Conservation (phyloP, 2,329 filamentous ascomycete species). For the Rutstroemia sydowiana region DNA sequence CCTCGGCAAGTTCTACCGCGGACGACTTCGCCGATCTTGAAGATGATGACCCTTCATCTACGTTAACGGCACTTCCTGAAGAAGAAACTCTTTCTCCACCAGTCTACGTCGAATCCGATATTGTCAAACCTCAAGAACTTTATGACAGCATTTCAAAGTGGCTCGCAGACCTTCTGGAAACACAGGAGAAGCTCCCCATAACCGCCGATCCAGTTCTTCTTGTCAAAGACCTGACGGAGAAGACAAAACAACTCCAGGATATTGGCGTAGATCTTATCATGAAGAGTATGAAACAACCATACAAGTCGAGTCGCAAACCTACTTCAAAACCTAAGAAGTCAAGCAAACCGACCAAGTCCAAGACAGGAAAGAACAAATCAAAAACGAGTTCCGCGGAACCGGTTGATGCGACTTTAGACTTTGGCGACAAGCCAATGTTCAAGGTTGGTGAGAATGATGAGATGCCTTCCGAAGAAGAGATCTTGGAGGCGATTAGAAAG, state of each 20-base stretch:
- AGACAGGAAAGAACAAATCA: constrained; percentile 31
- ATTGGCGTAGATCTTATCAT: constrained; percentile 62
- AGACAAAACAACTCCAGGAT: constrained; percentile 65
- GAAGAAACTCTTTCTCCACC: constrained; percentile 51
- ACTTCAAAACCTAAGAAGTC: constrained; percentile 31
- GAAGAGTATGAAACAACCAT: constrained; percentile 54
- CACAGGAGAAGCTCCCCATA: constrained; percentile 61
- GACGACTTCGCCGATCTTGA: constrained; percentile 68
- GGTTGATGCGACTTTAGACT: constrained; percentile 35
- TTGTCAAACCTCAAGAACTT: constrained; percentile 55
- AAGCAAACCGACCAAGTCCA: constrained; percentile 17
- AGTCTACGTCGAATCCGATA: constrained; percentile 66
- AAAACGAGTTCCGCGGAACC: constrained; percentile 30
- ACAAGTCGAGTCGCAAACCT: constrained; percentile 22
- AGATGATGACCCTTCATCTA: constrained; percentile 48
- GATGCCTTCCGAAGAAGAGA: constrained; percentile 40
- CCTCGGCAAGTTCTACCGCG: constrained; percentile 35
- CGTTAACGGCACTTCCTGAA: constrained; percentile 32
- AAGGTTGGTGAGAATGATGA: constrained; percentile 36
- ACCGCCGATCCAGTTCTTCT: constrained; percentile 71
- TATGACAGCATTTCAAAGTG: constrained; percentile 60
- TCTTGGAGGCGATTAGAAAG: constrained; percentile 48
- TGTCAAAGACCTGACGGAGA: constrained; percentile 61
- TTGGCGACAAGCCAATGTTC: constrained; percentile 32
- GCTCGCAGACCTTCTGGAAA: constrained; percentile 63